These are phyloP conservation scores for Aspergillus ustus DNA, from an alignment of 2,329 filamentous ascomycete genomes.

Conservation along the genomic window DNA sequence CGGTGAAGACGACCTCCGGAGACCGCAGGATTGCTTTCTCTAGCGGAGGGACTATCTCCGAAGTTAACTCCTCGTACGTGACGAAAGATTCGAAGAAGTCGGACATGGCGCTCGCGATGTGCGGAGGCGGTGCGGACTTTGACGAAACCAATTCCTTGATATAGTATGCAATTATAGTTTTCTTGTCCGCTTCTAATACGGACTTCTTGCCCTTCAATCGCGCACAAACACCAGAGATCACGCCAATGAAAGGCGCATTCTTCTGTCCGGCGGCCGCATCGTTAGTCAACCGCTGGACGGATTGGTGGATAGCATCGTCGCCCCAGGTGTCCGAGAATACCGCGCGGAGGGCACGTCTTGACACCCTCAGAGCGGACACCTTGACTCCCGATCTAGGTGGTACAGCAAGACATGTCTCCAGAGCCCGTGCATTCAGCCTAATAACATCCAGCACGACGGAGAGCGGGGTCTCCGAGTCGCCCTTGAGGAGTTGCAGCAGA, in stretches of 20 bases:
- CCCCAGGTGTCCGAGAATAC: slow-evolving; percentile 67
- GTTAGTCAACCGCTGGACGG: slow-evolving; percentile 69
- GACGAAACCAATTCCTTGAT: slow-evolving; percentile 83
- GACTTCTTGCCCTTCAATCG: slow-evolving; percentile 68
- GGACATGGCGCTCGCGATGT: slow-evolving; percentile 72
- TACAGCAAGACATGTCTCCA: slow-evolving; percentile 78
- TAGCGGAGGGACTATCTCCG: slow-evolving; percentile 76
- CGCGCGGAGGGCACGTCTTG: slow-evolving; percentile 77
- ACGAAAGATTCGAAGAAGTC: slow-evolving; percentile 85
- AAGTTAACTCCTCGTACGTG: slow-evolving; percentile 73
- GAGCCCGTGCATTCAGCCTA: slow-evolving; percentile 69
- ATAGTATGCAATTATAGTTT: slow-evolving; percentile 80
- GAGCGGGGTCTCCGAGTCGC: slow-evolving; percentile 68
- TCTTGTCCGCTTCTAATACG: slow-evolving; percentile 68
- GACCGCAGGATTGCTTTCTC: slow-evolving; percentile 89
- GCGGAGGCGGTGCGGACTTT: slow-evolving; percentile 68
- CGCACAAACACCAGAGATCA: slow-evolving; percentile 83
- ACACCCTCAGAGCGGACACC: slow-evolving; percentile 75
- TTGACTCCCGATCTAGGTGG: slow-evolving; percentile 67
- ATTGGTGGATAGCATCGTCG: slow-evolving; percentile 64
- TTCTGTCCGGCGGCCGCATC: slow-evolving; percentile 69
- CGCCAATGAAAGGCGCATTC: slow-evolving; percentile 78
- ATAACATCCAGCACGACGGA: slow-evolving; percentile 64
- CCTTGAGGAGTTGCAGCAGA: slow-evolving; percentile 72
- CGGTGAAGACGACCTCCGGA: slow-evolving; percentile 84